Evolutionary conservation across 805 yeast species (phyloP).

Genomic region (Vanderwaltozyma yarrowii): DNA sequence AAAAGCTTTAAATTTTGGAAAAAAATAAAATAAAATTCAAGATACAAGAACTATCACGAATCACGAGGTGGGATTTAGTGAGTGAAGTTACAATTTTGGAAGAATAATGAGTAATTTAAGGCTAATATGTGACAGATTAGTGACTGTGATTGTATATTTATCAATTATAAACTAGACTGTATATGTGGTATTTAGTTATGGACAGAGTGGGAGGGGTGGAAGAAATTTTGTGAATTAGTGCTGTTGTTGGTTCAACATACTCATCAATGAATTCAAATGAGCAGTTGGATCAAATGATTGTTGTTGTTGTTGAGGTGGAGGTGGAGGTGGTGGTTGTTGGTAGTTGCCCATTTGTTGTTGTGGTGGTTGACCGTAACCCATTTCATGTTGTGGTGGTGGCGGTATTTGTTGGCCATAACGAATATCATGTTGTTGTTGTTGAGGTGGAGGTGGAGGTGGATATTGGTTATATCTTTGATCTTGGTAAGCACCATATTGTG

Average conservation of each 20-base stretch:
- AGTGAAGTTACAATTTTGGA: too few species aligned
- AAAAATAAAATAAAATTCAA: too few species aligned
- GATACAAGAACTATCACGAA: too few species aligned
- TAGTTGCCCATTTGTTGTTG: constrained; percentile 2
- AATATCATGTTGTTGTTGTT: not conserved
- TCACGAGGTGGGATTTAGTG: too few species aligned
- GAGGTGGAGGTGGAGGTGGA: constrained; percentile 4
- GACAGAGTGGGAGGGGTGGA: too few species aligned
- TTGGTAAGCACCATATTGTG: not conserved
- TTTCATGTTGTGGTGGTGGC: not conserved
- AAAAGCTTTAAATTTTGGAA: too few species aligned
- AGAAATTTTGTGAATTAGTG: constrained; percentile 5
- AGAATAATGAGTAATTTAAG: too few species aligned
- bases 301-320: constrained; percentile 16
- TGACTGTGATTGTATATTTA: too few species aligned
- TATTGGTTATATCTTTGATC: constrained; percentile 10
- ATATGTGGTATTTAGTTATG: too few species aligned
- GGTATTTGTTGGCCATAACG: constrained; percentile 5
- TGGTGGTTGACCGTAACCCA: constrained; percentile 5
- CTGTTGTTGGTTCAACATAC: constrained; percentile 33
- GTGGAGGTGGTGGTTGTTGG: constrained; percentile 13
- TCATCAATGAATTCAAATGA: constrained; percentile 34
- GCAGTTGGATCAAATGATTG: constrained; percentile 29
- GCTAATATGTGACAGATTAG: too few species aligned
- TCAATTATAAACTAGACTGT: too few species aligned